Evolutionary conservation across 176 grass and related monocot species (phyloP).

Genomic region (Coix lacrymajobi): DNA sequence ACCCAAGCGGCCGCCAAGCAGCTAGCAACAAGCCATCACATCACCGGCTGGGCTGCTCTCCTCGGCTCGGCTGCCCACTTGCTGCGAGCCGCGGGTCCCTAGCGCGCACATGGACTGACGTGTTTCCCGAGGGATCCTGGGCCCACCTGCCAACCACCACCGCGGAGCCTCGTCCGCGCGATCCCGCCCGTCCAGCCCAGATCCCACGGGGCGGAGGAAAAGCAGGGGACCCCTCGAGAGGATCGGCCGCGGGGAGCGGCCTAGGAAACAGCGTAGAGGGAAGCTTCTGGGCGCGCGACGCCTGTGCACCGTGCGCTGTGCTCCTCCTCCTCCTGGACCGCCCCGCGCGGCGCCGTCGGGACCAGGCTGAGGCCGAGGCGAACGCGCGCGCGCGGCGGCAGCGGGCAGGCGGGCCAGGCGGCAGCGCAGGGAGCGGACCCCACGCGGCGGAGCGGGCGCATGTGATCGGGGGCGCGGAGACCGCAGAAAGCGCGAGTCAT

Average conservation of each 20-base stretch:
- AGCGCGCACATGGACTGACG: slow-evolving; percentile 42
- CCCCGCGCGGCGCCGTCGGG: neutral
- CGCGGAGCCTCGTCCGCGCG: neutral
- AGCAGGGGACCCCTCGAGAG: neutral
- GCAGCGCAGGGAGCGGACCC: neutral
- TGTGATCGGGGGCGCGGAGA: slow-evolving; percentile 19
- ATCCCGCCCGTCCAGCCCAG: neutral
- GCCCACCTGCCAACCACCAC: slow-evolving; percentile 33
- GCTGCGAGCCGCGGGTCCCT: neutral
- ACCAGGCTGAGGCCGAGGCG: neutral
- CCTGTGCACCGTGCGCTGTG: neutral
- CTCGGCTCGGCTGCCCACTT: neutral
- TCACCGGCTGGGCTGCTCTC: neutral
- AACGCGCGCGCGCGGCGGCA: neutral
- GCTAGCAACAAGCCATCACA: neutral
- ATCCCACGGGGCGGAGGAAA: neutral
- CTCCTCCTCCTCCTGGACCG: neutral
- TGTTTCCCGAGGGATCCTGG: slow-evolving; percentile 12
- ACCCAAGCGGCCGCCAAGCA: too few relatives aligned
- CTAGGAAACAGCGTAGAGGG: neutral
- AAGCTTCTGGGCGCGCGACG: neutral
- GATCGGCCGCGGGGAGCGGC: neutral
- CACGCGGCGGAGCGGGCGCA: slow-evolving; percentile 15
- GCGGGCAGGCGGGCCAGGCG: neutral
- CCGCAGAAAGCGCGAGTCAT: slow-evolving; percentile 18